Base-by-base conservation (phyloP, 2,329 filamentous ascomycete species). In the Sporothrix protearum region DNA sequence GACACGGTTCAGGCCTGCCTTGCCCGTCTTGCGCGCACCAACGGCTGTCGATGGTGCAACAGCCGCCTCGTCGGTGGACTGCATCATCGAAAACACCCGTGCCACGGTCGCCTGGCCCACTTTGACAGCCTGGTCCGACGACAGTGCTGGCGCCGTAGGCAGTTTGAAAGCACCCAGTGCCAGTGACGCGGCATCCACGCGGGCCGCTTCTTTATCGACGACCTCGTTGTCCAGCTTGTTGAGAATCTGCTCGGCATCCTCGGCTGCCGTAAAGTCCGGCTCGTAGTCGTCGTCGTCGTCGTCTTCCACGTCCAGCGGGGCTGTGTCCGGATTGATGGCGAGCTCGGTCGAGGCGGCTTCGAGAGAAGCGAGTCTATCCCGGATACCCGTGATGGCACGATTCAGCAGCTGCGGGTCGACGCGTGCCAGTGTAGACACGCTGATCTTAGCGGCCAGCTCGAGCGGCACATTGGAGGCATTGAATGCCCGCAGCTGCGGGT, bases 201-300 rank as follows among this genome's bases (percentile, higher is more conserved):
- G 80, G 4, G 85, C 79, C 55, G 78, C 78, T 9, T 77, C 76
- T 39, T 87, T 85, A 61, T 86, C 85, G 3, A 88, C 82, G n/a
- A 90, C 86, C 5, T 89, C 85, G 73, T 88, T 88, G 77, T 95
- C 92, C 16, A 93, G 84, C 78, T 92, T 92, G 80, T 95, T 92
- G 66, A 91, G 81, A 42, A 93, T 89, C 77, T 95, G 92, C 77
- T 94, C 91, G 0, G 88, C 88, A 75, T 93, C 89, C 79, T 96
- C 93, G 47, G 89, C 88, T 9, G 91, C 87, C 72, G 91, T 89
- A 76, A 93, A 94, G 77, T 96, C 92, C 0, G 95, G 94, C 77
- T 97, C 95, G 77, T 97, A 97, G 76, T 97, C 93, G 76, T 97
- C 93, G 59, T 97, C 93, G 59, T 77, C 80, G 76, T 77, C 80